These are phyloP conservation scores for Dacryopinax spathularia DNA, from an alignment of 768 basidiomycete genomes.

Conservation along the genomic window DNA sequence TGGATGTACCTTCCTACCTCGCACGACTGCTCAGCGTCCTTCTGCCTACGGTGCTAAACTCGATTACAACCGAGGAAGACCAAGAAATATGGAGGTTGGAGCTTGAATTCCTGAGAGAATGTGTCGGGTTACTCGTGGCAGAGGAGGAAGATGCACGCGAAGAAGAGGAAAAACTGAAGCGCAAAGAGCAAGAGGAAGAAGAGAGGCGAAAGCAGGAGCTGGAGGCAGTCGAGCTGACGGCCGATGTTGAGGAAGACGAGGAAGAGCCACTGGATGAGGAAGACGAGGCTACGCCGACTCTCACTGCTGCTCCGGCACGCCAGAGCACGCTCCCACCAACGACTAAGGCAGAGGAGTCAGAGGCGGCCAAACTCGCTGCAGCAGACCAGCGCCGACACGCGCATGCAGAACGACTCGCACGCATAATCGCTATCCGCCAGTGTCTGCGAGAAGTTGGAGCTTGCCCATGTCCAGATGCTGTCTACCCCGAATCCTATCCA, in stretches of 20 bases:
- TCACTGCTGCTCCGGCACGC: background rate
- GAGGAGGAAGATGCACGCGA: background rate
- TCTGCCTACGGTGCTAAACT: background rate
- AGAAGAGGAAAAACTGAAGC: background rate
- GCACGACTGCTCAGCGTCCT: slow-evolving; percentile 15
- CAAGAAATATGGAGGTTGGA: background rate
- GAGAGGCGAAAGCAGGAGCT: slow-evolving; percentile 24
- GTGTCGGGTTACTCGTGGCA: background rate
- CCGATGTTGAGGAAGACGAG: background rate
- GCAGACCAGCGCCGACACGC: no score
- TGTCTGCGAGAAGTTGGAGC: background rate
- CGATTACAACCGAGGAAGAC: background rate
- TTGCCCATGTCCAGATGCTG: background rate
- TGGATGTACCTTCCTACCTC: slow-evolving; percentile 22
- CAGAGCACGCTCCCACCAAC: background rate
- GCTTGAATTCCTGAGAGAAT: background rate
- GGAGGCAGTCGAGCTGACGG: slow-evolving; percentile 11
- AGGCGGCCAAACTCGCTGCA: background rate
- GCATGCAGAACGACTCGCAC: background rate
- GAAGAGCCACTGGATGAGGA: slow-evolving; percentile 4
- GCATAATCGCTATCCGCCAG: background rate
- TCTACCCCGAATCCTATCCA: background rate
- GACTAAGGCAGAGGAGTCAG: background rate
- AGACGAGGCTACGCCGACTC: background rate
- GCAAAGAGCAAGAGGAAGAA: slow-evolving; percentile 18